Evolutionary conservation across 352 stramenopile species (phyloP).

Genomic region (Phytophthora niederhauseri): DNA sequence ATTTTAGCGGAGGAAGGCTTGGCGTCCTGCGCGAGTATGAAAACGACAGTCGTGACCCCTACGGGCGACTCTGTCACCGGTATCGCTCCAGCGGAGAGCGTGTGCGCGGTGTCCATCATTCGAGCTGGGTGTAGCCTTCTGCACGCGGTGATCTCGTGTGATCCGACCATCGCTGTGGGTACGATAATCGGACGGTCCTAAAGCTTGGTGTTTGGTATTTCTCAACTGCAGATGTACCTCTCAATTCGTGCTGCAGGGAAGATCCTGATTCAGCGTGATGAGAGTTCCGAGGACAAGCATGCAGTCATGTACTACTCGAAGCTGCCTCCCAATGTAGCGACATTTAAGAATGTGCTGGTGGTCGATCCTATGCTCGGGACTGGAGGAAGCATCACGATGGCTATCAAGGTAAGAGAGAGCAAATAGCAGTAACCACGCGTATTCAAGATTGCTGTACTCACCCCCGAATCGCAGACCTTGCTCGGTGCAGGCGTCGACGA

Average conservation of each 20-base stretch:
- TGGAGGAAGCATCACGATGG: slow-evolving; percentile 87
- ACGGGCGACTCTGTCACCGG: slow-evolving; percentile 59
- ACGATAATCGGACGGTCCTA: slow-evolving; percentile 1
- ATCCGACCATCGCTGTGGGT: slow-evolving; percentile 80
- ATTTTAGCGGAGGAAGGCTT: slow-evolving; percentile 74
- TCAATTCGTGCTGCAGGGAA: slow-evolving; percentile 62
- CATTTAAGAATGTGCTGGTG: slow-evolving; percentile 88
- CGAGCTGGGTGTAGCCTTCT: slow-evolving; percentile 90
- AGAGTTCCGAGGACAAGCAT: slow-evolving; percentile 83
- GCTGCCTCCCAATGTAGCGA: slow-evolving; percentile 80
- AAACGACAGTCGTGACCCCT: slow-evolving; percentile 56
- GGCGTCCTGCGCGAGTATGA: slow-evolving; percentile 52
- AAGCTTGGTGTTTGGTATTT: too few species aligned
- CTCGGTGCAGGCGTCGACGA: slow-evolving; percentile 82
- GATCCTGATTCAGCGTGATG: slow-evolving; percentile 96
- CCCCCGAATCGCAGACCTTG: slow-evolving; percentile 52
- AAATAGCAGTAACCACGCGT: background rate
- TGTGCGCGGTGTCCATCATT: slow-evolving; percentile 95
- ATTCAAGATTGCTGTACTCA: background rate
- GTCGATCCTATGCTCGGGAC: slow-evolving; percentile 97
- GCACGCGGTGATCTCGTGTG: slow-evolving; percentile 86
- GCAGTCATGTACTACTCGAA: slow-evolving; percentile 95
- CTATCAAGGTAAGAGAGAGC: slow-evolving; percentile 70
- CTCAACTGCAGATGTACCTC: too few species aligned
- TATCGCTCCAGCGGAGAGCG: slow-evolving; percentile 49